Conservation (phyloP, 768 basidiomycete genomes). For the Hysterangium stoloniferum region DNA sequence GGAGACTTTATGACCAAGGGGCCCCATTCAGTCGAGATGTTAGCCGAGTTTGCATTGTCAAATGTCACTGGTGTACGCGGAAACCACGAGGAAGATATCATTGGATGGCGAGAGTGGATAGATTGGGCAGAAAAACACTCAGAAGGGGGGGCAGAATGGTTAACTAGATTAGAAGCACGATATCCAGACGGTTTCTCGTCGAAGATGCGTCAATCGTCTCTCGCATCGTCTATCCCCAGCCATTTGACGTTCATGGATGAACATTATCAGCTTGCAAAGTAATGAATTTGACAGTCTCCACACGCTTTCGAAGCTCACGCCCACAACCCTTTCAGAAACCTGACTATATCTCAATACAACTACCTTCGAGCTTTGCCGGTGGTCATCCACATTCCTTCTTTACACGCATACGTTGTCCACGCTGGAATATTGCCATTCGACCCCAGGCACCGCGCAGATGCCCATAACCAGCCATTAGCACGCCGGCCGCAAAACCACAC, state of each 20-base stretch:
- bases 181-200: conserved; percentile 23
- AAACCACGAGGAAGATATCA: conserved; percentile 87
- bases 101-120: conserved; percentile 87
- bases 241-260: conserved; percentile 69
- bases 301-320: neutral
- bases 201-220: conserved; percentile 24
- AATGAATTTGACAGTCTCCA: too few species aligned
- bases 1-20: conserved; percentile 82
- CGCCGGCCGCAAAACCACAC: conserved; percentile 34
- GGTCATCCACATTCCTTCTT: conserved; percentile 61
- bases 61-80: conserved; percentile 79
- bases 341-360: conserved; percentile 54
- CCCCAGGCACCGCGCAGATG: conserved; percentile 41
- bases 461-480: conserved; percentile 64
- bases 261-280: conserved; percentile 71
- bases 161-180: conserved; percentile 27
- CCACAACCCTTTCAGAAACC: conserved; percentile 33
- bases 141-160: conserved; percentile 50
- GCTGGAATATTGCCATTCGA: conserved; percentile 75
- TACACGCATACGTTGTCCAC: conserved; percentile 74
- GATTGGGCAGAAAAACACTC: conserved; percentile 57
- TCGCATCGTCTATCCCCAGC: conserved; percentile 44
- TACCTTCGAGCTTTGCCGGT: conserved; percentile 75
- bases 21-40: conserved; percentile 48
- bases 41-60: conserved; percentile 55